Conservation (phyloP, 2,329 filamentous ascomycete genomes). For the Trichoderma pleuroti region DNA sequence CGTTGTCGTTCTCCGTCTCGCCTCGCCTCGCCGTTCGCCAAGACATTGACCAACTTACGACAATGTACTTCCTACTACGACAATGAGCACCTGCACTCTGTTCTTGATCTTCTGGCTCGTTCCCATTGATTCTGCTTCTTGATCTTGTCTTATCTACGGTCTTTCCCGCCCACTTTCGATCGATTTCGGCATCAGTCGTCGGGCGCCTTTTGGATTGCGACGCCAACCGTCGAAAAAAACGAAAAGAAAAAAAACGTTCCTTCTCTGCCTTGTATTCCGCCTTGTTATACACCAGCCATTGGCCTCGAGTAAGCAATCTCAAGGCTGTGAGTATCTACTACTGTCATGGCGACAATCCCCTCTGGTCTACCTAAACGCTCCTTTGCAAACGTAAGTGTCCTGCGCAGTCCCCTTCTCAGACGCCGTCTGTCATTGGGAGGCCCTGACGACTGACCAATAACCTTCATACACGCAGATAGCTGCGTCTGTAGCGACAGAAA, state of each 20-base stretch:
- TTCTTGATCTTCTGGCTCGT: conserved; percentile 48
- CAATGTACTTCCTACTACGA: conserved; percentile 43
- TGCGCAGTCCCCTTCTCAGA: not conserved
- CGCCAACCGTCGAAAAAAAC: not conserved
- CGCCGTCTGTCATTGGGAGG: conserved; percentile 14
- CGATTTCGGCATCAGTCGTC: conserved; percentile 6
- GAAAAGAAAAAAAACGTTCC: conserved; percentile 4
- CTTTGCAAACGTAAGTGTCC: conserved; percentile 66
- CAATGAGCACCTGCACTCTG: conserved; percentile 54
- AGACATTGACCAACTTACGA: conserved; percentile 19
- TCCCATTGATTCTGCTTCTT: conserved; percentile 54
- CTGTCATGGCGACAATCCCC: conserved; percentile 47
- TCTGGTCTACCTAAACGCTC: conserved; percentile 57
- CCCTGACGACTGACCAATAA: conserved; percentile 8
- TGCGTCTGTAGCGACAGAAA: conserved; percentile 39
- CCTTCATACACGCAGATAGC: conserved; percentile 40
- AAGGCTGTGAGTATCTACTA: conserved; percentile 22
- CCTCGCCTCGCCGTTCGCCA: conserved; percentile 9
- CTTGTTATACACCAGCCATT: conserved; percentile 18
- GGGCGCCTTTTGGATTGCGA: conserved; percentile 5
- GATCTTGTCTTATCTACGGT: conserved; percentile 41
- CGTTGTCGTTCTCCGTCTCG: not conserved
- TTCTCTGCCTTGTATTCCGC: conserved; percentile 21
- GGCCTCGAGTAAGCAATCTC: conserved; percentile 21
- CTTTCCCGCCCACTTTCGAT: conserved; percentile 20